Conservation (phyloP, 371 early-diverging fungal genomes). For the Circinella minor region DNA sequence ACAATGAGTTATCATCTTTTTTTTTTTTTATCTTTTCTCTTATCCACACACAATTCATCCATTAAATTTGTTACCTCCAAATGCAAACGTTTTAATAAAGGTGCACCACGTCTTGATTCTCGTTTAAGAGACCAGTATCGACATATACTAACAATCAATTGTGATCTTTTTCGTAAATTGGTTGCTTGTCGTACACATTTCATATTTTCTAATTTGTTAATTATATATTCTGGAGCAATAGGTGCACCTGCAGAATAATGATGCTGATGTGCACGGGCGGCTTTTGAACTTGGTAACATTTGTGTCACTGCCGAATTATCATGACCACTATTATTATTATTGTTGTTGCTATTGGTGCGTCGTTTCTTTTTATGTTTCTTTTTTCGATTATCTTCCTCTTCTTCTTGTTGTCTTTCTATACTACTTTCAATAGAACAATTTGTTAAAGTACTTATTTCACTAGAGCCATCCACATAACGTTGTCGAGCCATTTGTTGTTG, state of each 20-base stretch:
- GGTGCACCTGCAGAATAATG: slow-evolving; percentile 65
- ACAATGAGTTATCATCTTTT: not conserved
- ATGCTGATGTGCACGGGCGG: slow-evolving; percentile 66
- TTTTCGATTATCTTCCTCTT: slow-evolving; percentile 6
- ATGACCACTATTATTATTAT: too few species aligned
- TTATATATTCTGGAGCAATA: slow-evolving; percentile 71
- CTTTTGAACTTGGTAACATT: slow-evolving; percentile 53
- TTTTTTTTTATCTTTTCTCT: too few species aligned
- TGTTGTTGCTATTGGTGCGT: not conserved
- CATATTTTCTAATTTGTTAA: slow-evolving; percentile 63
- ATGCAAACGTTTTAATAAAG: slow-evolving; percentile 93
- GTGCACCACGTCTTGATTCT: slow-evolving; percentile 85
- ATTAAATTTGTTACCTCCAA: slow-evolving; percentile 67
- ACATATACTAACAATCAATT: slow-evolving; percentile 71
- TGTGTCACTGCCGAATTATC: slow-evolving; percentile 32
- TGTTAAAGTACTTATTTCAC: too few species aligned
- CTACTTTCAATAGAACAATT: too few species aligned
- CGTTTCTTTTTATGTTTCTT: slow-evolving; percentile 23
- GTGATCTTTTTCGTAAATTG: slow-evolving; percentile 52
- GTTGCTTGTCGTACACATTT: slow-evolving; percentile 44
- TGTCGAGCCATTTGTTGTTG: slow-evolving; percentile 26
- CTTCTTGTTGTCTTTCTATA: not conserved
- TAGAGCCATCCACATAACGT: slow-evolving; percentile 31
- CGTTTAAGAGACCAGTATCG: slow-evolving; percentile 96
- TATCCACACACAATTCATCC: not conserved